Evolutionary conservation across 1,139 yeast genomes (phyloP).

Genomic region (Hansenula anomala): DNA sequence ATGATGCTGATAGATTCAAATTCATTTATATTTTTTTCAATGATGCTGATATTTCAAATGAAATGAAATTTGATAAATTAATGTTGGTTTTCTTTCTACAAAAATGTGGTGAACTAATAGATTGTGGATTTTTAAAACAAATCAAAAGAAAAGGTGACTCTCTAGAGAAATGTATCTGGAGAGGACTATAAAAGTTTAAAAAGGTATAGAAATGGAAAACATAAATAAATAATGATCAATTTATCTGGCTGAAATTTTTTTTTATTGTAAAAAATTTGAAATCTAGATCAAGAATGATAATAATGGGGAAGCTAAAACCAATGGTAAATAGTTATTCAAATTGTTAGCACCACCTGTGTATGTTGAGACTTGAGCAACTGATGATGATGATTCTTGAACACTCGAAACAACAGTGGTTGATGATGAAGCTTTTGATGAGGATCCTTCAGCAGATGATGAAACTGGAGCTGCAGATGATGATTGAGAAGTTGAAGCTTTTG

Average conservation of each 20-base stretch:
- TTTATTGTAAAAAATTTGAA: too few relatives aligned
- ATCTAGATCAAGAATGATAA: not conserved
- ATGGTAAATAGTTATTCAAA: not conserved
- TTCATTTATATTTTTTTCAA: constrained; percentile 21
- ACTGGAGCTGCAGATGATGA: not conserved
- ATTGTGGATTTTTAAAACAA: constrained; percentile 46
- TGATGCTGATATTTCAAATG: constrained; percentile 18
- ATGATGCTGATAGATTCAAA: constrained; percentile 16
- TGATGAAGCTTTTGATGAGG: not conserved
- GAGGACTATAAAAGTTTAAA: constrained; percentile 45
- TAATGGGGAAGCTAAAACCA: not conserved
- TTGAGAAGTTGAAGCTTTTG: not conserved
- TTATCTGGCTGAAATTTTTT: too few relatives aligned
- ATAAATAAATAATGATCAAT: not conserved
- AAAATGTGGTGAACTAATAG: constrained; percentile 50
- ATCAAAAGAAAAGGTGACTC: constrained; percentile 44
- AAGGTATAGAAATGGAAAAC: not conserved
- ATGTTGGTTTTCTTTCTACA: constrained; percentile 54
- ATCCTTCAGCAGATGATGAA: not conserved
- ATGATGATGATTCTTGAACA: not conserved
- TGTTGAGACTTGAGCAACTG: not conserved
- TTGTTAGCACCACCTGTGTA: not conserved
- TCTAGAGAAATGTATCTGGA: constrained; percentile 58
- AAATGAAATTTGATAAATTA: constrained; percentile 45
- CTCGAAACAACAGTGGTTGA: not conserved